Evolutionary conservation across 768 basidiomycete genomes (phyloP), one percentile per base, ranked within the genome.

Genomic region (Ramaria sp.): DNA sequence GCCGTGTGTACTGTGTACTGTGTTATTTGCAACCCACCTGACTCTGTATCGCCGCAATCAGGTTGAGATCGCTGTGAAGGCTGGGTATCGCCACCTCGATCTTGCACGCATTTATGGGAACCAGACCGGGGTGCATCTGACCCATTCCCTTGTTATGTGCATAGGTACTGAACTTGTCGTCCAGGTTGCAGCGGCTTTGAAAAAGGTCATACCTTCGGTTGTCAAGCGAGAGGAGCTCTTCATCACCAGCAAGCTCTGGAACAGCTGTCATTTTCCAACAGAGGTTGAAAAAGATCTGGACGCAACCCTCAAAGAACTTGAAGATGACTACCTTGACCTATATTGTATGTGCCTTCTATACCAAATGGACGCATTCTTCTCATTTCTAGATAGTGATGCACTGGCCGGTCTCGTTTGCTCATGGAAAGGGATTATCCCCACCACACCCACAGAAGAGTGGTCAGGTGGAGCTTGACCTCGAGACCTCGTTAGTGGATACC

Each of bases 171-270:
- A n/a, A 20, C 6, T 27, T 20, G 30, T 47, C 22, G 9, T 44
- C 10, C 44, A 70, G 67, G 79, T 88, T 52, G 83, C 86, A 4
- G 72, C 73, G 3, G 85, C 85, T 1, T 72, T 89, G 63, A 83
- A 83, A 67, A 85, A 84, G 63, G 78, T 90, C 63, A 80, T 88
- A 57, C 82, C 82, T 0, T 77, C 78, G 8, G 83, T 88, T 51
- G 85, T 89, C 57, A 78, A 81, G 63, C 84, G 89, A 59, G 79
- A 86, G 64, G 82, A 92, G 13, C 75, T 91, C 53, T 89, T 85
- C 67, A 81, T 87, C 66, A 88, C 86, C 2, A 81, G 80, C 41
- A 88, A 93, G 67, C 75, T 89, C 45, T 92, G 89, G 89, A 90
- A 90, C 68, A 73, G 75, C 45, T 72, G 77, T 9, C 88, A 88